Evolutionary conservation across 192 early-diverging fungal genomes (phyloP).

Genomic region (Backusella sp.): DNA sequence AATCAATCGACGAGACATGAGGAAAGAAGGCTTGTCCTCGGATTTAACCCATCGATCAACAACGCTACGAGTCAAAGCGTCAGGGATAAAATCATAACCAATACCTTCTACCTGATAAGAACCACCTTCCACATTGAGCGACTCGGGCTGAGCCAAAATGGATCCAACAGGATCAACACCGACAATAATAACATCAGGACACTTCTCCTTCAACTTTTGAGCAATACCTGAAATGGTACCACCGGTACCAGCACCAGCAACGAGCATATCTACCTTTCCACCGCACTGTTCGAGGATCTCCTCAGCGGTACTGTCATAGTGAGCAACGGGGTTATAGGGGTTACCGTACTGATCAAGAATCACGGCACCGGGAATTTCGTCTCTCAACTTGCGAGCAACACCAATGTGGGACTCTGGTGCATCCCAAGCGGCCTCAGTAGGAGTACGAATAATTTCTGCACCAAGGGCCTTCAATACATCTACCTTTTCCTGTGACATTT

Average conservation of each 20-base stretch:
- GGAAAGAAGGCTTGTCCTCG: conserved; percentile 92
- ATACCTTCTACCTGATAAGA: conserved; percentile 97
- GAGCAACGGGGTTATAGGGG: conserved; percentile 96
- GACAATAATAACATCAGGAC: conserved; percentile 83
- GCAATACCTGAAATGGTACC: conserved; percentile 98
- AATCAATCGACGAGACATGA: conserved; percentile 94
- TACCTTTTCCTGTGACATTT: conserved; percentile 99
- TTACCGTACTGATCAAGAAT: conserved; percentile 98
- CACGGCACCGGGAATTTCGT: conserved; percentile 94
- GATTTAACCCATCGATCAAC: conserved; percentile 97
- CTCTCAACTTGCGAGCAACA: conserved; percentile 92
- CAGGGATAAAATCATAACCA: conserved; percentile 98
- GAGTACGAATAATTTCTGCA: conserved; percentile 97
- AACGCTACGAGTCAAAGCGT: conserved; percentile 78
- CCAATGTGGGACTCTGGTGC: conserved; percentile 98
- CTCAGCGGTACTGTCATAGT: conserved; percentile 91
- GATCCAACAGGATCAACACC: conserved; percentile 97
- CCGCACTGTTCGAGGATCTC: conserved; percentile 79
- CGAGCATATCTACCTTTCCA: conserved; percentile 94
- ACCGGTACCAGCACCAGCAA: conserved; percentile 94
- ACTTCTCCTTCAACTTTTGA: conserved; percentile 92
- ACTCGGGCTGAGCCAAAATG: conserved; percentile 87
- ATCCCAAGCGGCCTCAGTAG: conserved; percentile 99
- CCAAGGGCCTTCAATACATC: conserved; percentile 97
- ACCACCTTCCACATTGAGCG: conserved; percentile 66